Conservation (phyloP, 352 stramenopile species). For the Blastocystis sp. region DNA sequence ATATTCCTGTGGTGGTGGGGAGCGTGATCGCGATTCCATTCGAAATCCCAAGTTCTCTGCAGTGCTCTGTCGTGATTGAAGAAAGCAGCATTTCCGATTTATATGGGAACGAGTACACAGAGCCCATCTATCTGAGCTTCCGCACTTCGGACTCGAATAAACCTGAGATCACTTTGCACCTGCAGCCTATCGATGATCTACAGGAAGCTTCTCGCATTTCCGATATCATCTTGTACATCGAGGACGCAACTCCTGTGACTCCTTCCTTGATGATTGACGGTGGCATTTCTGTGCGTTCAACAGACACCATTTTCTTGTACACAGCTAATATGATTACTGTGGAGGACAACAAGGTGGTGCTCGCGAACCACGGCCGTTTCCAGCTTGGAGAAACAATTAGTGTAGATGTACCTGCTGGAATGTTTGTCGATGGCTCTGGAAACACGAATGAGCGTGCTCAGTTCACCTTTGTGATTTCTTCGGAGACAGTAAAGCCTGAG, state of each 20-base stretch:
- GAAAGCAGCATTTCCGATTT: neutral
- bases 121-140: neutral
- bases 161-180: neutral
- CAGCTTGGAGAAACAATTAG: neutral
- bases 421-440: neutral
- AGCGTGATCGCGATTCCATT: neutral
- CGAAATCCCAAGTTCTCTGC: neutral
- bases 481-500: neutral
- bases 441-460: neutral
- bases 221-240: neutral
- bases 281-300: neutral
- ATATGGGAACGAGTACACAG: neutral
- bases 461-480: neutral
- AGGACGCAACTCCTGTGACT: neutral
- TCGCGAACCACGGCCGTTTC: neutral
- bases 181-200: neutral
- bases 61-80: neutral
- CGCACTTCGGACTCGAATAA: neutral
- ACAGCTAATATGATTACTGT: neutral
- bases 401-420: constrained; percentile 8
- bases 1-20: neutral
- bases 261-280: neutral
- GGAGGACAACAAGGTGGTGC: neutral
- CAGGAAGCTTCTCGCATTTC: constrained; percentile 4
- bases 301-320: neutral